Evolutionary conservation across 225 moss, liverwort and hornwort species (phyloP), one percentile per base, ranked within the genome.

Genomic region (Thuidium tamariscinum): DNA sequence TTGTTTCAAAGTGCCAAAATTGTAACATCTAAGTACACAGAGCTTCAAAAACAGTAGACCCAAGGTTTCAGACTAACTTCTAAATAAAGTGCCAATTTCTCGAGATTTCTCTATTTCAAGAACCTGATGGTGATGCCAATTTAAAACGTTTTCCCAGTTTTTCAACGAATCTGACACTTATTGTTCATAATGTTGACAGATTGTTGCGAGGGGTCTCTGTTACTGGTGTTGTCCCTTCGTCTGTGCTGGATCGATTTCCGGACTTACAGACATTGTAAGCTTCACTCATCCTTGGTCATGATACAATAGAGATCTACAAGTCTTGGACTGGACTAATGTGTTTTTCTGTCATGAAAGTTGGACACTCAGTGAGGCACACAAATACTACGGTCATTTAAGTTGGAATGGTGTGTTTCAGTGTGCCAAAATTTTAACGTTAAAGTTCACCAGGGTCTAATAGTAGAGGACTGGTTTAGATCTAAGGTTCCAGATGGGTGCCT

Each of bases 231-330:
- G 74, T 89, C 73, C 81, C 91, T 77, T 20, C 62, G 32, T 67
- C 88, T 79, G 6, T 88, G 60, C 77, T 91, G 46, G 73, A 2
- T 49, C 82, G 86, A 84, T 89, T 91, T 67, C 61, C 61, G 32
- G 64, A 57, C 56, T 92, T 91, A 82, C 81, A 79, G 49, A 86
- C 68, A 82, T 48, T 91, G 92, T 92, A 92, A 91, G 92, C 56
- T 21, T 42, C 61, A 46, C 68, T 75, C 77, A 61, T 41, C 82
- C 52, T 56, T 82, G 23, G 37, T 79, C 74, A 46, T 59, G 5
- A 46, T 78, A 67, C 87, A 36, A 42, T 61, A 57, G 72, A 39
- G 26, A 34, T 48, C 16, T 84, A 6, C 44, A 68, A 20, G 37
- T 76, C 54, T 54, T 59, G 20, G 69, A 70, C 62, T 74, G 36